These are phyloP conservation scores for Mycena haematopus DNA, from an alignment of 768 basidiomycete species.

Conservation along the genomic window DNA sequence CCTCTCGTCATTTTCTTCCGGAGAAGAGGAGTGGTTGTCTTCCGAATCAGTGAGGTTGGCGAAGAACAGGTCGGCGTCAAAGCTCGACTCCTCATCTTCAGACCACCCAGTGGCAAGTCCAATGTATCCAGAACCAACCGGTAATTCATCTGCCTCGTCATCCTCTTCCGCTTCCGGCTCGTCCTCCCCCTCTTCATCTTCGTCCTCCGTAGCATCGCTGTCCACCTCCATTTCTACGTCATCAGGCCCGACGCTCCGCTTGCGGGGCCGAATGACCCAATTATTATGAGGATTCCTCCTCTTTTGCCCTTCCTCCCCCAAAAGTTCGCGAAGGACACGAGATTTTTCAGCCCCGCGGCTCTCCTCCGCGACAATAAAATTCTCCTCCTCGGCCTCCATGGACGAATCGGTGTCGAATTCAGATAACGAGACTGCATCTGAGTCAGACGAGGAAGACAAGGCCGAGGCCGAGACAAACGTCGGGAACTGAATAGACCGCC, in stretches of 20 bases:
- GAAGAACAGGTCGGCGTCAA: slow-evolving; percentile 87
- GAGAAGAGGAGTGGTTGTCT: slow-evolving; percentile 35
- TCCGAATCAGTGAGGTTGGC: slow-evolving; percentile 72
- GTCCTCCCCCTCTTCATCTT: slow-evolving; percentile 61
- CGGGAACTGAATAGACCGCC: slow-evolving; percentile 54
- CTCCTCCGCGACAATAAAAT: slow-evolving; percentile 58
- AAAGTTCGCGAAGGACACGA: slow-evolving; percentile 64
- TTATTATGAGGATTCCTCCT: slow-evolving; percentile 52
- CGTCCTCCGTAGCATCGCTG: slow-evolving; percentile 61
- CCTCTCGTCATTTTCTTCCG: slow-evolving; percentile 60
- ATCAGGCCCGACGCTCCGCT: slow-evolving; percentile 69
- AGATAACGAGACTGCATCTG: slow-evolving; percentile 44
- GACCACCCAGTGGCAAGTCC: slow-evolving; percentile 82
- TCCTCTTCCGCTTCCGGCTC: slow-evolving; percentile 48
- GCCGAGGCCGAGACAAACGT: slow-evolving; percentile 74
- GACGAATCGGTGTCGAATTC: slow-evolving; percentile 61
- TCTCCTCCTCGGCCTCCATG: slow-evolving; percentile 68
- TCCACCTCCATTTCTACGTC: slow-evolving; percentile 73
- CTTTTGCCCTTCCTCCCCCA: slow-evolving; percentile 56
- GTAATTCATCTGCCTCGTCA: slow-evolving; percentile 53
- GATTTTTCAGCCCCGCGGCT: slow-evolving; percentile 48
- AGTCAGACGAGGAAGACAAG: slow-evolving; percentile 55
- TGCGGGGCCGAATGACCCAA: slow-evolving; percentile 76
- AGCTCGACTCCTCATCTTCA: slow-evolving; percentile 77
- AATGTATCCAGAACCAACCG: slow-evolving; percentile 50